A percentile compares a stretch with the other conserved stretches of the same genome.
phyloP scores from a whole-genome alignment of 306 rosid species.

The Glycine tomentella region DNA sequence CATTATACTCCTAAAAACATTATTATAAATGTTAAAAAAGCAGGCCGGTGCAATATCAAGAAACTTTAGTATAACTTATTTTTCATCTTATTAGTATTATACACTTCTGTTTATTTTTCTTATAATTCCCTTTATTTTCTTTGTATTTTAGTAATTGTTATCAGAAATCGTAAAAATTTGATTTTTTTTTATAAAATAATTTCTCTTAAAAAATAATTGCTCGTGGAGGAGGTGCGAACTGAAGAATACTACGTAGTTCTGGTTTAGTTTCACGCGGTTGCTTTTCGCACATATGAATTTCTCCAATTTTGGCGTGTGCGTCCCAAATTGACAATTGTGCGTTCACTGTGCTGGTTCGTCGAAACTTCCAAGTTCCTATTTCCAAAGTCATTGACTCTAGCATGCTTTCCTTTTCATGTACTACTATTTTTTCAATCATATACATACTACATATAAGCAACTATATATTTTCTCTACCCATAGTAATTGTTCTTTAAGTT shows the following conservation, averaged over 20 bases:
- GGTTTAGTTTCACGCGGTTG: conserved; percentile 40
- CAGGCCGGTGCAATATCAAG: too few species aligned
- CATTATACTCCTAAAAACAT: too few species aligned
- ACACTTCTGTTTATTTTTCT: too few species aligned
- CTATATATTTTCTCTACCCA: background rate
- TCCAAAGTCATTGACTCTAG: conserved; percentile 24
- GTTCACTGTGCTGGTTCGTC: background rate
- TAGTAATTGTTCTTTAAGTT: background rate
- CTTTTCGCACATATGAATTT: conserved; percentile 3
- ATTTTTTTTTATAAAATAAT: background rate
- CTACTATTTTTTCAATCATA: background rate
- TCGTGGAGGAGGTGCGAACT: background rate
- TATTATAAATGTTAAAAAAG: too few species aligned
- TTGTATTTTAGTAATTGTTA: background rate
- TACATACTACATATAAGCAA: background rate
- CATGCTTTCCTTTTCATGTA: background rate
- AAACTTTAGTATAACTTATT: too few species aligned
- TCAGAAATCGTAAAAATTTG: background rate
- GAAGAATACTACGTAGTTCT: background rate
- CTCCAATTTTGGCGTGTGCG: background rate
- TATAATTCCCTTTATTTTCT: background rate
- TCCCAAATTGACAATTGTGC: background rate
- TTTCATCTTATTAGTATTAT: too few species aligned
- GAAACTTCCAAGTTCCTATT: conserved; percentile 14
- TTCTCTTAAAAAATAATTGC: background rate